phyloP scores from a whole-genome alignment of 306 rosid species.

The Dalbergia cochinchinensis region DNA sequence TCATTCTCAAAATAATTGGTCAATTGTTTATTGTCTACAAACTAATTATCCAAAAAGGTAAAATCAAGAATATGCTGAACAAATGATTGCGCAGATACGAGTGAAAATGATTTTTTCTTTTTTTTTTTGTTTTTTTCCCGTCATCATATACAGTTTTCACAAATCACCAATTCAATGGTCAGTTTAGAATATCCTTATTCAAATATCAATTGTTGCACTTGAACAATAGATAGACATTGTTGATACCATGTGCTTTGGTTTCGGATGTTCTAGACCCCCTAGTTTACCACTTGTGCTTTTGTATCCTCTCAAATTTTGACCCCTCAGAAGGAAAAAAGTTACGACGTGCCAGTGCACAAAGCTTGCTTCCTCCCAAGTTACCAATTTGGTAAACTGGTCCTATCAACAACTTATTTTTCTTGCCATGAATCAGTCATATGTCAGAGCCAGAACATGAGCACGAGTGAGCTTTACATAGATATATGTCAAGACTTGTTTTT shows the following conservation, averaged over 20 bases:
- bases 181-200: neutral
- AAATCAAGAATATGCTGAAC: neutral
- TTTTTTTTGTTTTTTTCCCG: no score
- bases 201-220: neutral
- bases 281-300: neutral
- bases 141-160: neutral
- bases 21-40: neutral
- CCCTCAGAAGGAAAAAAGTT: no score
- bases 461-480: neutral
- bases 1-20: neutral
- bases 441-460: conserved; percentile 16
- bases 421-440: conserved; percentile 21
- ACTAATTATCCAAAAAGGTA: neutral
- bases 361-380: no score
- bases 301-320: no score
- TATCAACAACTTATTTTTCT: neutral
- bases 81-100: neutral
- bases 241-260: neutral
- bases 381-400: neutral
- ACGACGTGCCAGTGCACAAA: no score
- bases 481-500: conserved; percentile 1
- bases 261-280: no score
- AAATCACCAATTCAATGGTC: neutral
- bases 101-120: no score
- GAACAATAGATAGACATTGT: neutral